Conservation (phyloP, 129 eudicot genomes). For the Artemisia argyi region DNA sequence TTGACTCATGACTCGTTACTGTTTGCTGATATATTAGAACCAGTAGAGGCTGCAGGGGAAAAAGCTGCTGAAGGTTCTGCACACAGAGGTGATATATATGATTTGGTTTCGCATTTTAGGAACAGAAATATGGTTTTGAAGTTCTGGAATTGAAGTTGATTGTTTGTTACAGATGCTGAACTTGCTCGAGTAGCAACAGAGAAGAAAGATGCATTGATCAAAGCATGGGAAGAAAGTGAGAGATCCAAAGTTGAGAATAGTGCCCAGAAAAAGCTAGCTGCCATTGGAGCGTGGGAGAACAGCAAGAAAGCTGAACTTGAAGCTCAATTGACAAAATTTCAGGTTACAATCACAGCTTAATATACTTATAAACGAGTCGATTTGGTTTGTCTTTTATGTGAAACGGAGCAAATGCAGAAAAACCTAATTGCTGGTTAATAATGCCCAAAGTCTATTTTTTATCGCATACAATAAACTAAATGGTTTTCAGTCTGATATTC, state of each 20-base stretch:
- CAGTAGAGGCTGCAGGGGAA: slow-evolving; percentile 58
- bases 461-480: too few relatives aligned
- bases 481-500: too few relatives aligned
- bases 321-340: slow-evolving; percentile 68
- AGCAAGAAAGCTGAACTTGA: slow-evolving; percentile 80
- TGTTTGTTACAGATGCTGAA: slow-evolving; percentile 48
- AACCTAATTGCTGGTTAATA: too few relatives aligned
- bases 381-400: not conserved
- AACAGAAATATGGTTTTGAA: not conserved
- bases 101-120: not conserved
- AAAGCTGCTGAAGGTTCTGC: slow-evolving; percentile 64
- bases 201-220: slow-evolving; percentile 72
- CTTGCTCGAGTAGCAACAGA: slow-evolving; percentile 83
- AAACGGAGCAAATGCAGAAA: not conserved
- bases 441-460: too few relatives aligned
- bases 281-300: slow-evolving; percentile 79
- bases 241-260: slow-evolving; percentile 74
- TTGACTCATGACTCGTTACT: slow-evolving; percentile 12
- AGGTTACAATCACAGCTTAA: slow-evolving; percentile 40
- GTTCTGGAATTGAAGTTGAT: not conserved
- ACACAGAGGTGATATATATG: slow-evolving; percentile 58
- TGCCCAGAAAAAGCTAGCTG: slow-evolving; percentile 72
- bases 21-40: slow-evolving; percentile 26
- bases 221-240: slow-evolving; percentile 99
- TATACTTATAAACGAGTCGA: not conserved